A percentile compares a stretch with the other conserved stretches of the same genome.
phyloP scores from a whole-genome alignment of 2,329 filamentous ascomycete species.

The Calonectria pseudoreteaudii region DNA sequence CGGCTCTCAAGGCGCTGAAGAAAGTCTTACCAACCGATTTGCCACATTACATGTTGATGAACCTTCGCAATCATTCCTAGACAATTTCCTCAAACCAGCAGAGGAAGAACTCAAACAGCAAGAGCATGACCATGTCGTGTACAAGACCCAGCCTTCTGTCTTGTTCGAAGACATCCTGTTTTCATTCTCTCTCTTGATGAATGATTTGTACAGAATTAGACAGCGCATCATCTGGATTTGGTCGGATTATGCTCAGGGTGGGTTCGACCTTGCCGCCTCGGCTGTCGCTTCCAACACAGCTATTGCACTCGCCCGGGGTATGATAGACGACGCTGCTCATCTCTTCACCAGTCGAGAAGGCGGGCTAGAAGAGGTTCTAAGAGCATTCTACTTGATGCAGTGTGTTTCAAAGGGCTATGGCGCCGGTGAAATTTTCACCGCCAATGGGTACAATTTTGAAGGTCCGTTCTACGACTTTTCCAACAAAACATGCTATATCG shows the following conservation, averaged over 20 bases:
- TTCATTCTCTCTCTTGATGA: conserved; percentile 42
- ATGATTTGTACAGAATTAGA: conserved; percentile 46
- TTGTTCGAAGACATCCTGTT: conserved; percentile 44
- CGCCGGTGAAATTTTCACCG: conserved; percentile 1
- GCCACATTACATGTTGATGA: neutral
- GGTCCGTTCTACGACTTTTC: conserved; percentile 43
- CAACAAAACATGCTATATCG: conserved; percentile 33
- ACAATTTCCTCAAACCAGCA: neutral
- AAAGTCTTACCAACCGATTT: neutral
- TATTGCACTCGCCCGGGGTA: conserved; percentile 46
- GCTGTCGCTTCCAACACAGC: conserved; percentile 53
- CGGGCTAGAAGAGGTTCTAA: neutral
- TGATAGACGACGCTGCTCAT: conserved; percentile 45
- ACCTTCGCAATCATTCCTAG: neutral
- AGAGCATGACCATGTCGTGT: conserved; percentile 24
- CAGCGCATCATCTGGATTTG: conserved; percentile 46
- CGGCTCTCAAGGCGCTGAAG: neutral
- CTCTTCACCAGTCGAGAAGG: neutral
- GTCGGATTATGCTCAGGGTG: conserved; percentile 31
- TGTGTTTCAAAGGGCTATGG: conserved; percentile 22
- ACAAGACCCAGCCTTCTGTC: conserved; percentile 46
- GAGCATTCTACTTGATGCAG: neutral
- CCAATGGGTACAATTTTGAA: conserved; percentile 30
- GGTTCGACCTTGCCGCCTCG: conserved; percentile 44
- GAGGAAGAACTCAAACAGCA: neutral